These are phyloP conservation scores for Vanrija sp. DNA, from an alignment of 1,284 basidiomycete species.

Conservation along the genomic window DNA sequence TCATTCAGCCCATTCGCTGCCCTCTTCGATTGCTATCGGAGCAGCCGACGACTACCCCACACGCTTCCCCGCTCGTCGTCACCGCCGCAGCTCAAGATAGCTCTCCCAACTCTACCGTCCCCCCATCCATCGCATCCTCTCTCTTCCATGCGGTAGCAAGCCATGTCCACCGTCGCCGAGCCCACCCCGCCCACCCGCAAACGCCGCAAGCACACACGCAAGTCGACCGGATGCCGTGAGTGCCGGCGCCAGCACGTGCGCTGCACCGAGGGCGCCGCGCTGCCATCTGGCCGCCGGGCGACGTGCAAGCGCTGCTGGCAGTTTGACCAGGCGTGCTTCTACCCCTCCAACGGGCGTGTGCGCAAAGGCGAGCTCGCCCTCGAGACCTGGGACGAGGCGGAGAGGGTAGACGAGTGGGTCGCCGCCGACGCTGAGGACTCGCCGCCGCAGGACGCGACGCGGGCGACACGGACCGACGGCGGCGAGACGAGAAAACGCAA, in stretches of 20 bases:
- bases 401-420: slow-evolving; percentile 11
- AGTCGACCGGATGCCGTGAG: slow-evolving; percentile 15
- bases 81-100: no score
- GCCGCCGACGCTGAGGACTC: not conserved
- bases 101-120: no score
- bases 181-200: not conserved
- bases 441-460: no score
- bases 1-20: no score
- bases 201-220: slow-evolving; percentile 11
- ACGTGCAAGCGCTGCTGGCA: slow-evolving; percentile 20
- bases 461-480: no score
- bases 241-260: slow-evolving; percentile 20
- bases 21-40: no score
- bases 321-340: slow-evolving; percentile 15
- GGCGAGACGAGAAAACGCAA: no score
- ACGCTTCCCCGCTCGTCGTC: no score
- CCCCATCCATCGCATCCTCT: no score
- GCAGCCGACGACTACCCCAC: no score
- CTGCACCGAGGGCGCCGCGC: slow-evolving; percentile 13
- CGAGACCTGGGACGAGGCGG: slow-evolving; percentile 9
- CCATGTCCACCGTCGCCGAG: no score
- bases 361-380: slow-evolving; percentile 5
- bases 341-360: slow-evolving; percentile 13
- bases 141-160: no score
- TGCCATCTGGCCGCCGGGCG: slow-evolving; percentile 6